These are phyloP conservation scores for Batrachochytrium dendrobatidis DNA, from an alignment of 371 early-diverging fungal species.

Conservation along the genomic window DNA sequence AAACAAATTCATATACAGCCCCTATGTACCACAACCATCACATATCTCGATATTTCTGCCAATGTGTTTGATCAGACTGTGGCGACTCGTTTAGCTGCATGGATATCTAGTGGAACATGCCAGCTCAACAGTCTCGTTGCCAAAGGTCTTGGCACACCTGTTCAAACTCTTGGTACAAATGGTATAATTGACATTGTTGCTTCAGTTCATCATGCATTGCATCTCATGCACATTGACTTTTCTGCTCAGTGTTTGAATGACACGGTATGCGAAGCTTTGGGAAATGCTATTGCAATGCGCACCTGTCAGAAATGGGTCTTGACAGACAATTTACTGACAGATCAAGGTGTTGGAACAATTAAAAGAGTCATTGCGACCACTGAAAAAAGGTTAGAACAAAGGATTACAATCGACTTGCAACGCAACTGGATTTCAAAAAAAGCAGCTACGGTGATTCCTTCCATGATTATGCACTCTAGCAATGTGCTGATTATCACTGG, in stretches of 20 bases:
- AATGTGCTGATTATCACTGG: too few species aligned
- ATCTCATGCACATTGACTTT: background rate
- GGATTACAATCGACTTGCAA: background rate
- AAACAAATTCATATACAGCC: too few species aligned
- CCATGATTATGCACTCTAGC: too few species aligned
- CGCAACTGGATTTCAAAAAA: background rate
- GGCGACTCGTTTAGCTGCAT: background rate
- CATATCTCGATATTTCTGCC: background rate
- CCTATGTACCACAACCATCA: too few species aligned
- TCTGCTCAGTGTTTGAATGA: background rate
- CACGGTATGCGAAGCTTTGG: background rate
- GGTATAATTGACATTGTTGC: background rate
- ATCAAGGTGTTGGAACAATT: background rate
- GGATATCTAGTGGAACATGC: background rate
- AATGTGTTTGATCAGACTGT: background rate
- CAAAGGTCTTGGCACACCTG: background rate
- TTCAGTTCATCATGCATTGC: background rate
- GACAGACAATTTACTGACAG: background rate
- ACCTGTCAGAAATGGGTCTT: background rate
- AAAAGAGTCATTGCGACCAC: background rate
- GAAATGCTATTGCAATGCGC: background rate
- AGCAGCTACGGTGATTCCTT: too few species aligned
- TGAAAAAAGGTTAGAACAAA: background rate
- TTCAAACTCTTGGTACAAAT: background rate
- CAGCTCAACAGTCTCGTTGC: background rate